A percentile compares a stretch with the other conserved stretches of the same genome.
Conservation (phyloP, 306 rosid genomes). For the Albizia julibrissin region DNA sequence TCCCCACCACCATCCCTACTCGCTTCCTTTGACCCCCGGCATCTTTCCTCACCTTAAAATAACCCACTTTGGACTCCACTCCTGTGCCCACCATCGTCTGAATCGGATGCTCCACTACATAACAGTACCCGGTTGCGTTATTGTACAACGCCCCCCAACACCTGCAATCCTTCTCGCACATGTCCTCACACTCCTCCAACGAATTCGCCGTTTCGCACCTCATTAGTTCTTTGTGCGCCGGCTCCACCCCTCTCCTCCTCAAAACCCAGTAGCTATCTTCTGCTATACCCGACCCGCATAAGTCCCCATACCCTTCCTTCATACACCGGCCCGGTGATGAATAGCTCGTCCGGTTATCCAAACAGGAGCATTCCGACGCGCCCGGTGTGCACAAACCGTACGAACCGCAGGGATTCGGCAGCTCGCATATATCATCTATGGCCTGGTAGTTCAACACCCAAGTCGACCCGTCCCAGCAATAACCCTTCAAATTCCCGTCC, state of each 20-base stretch:
- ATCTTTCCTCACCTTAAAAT: conserved; percentile 67
- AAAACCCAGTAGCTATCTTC: conserved; percentile 43
- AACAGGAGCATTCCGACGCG: conserved; percentile 64
- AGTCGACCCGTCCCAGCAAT: conserved; percentile 62
- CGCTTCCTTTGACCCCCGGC: conserved; percentile 23
- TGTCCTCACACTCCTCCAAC: conserved; percentile 51
- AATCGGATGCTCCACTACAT: conserved; percentile 62
- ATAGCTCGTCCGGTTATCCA: conserved; percentile 57
- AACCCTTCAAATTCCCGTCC: conserved; percentile 78
- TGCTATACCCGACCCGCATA: conserved; percentile 47
- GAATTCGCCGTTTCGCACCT: conserved; percentile 50
- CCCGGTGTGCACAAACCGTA: conserved; percentile 77
- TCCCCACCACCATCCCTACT: conserved; percentile 27
- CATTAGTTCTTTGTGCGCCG: conserved; percentile 59
- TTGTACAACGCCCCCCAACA: conserved; percentile 84
- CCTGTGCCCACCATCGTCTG: conserved; percentile 55
- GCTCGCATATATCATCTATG: conserved; percentile 58
- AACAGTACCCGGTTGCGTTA: conserved; percentile 70
- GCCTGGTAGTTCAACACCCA: conserved; percentile 68
- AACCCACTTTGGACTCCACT: conserved; percentile 68
- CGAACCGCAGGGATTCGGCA: conserved; percentile 77
- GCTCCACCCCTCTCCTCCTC: conserved; percentile 64
- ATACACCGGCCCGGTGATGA: conserved; percentile 47
- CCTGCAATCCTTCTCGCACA: conserved; percentile 62
- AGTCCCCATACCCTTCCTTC: conserved; percentile 33